Conservation (phyloP, 805 yeast genomes). For the Blastobotrys muscicola region DNA sequence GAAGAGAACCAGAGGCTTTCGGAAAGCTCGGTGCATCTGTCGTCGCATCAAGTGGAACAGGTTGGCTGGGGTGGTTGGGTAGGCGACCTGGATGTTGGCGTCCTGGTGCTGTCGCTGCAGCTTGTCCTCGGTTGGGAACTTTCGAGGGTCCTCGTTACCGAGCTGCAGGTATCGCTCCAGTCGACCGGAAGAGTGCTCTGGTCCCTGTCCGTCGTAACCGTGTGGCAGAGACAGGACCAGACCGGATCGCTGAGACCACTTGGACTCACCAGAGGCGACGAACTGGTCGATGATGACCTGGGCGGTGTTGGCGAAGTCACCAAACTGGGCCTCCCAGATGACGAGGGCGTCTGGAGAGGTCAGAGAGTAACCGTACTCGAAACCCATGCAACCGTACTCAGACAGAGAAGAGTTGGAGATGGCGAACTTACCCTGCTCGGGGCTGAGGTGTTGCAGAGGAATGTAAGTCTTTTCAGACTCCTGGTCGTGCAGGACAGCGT, state of each 20-base stretch:
- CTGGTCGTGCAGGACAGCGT: conserved; percentile 96
- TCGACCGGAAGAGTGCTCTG: conserved; percentile 98
- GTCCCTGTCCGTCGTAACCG: conserved; percentile 99
- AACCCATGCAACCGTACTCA: conserved; percentile 99
- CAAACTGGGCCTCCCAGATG: conserved; percentile 99
- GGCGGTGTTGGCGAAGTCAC: conserved; percentile 99
- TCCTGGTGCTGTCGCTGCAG: conserved; percentile 97
- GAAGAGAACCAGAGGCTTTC: conserved; percentile 69
- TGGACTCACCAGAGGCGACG: conserved; percentile 91
- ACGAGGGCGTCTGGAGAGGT: conserved; percentile 96
- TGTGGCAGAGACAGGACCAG: conserved; percentile 91
- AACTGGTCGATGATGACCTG: conserved; percentile 97
- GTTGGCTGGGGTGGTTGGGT: conserved; percentile 97
- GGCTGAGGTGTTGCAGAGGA: conserved; percentile 73
- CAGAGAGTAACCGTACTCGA: conserved; percentile 96
- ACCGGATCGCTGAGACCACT: conserved; percentile 99
- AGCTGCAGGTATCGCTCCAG: conserved; percentile 92
- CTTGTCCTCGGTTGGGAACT: conserved; percentile 82
- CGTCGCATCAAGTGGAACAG: conserved; percentile 94
- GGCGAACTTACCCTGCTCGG: conserved; percentile 68
- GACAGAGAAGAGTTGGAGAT: conserved; percentile 93
- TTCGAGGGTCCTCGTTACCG: conserved; percentile 92
- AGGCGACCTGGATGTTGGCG: conserved; percentile 94
- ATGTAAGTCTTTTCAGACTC: conserved; percentile 70
- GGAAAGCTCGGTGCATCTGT: conserved; percentile 98